Base-by-base conservation (phyloP, 2,329 filamentous ascomycete genomes). In the Onygena corvina region DNA sequence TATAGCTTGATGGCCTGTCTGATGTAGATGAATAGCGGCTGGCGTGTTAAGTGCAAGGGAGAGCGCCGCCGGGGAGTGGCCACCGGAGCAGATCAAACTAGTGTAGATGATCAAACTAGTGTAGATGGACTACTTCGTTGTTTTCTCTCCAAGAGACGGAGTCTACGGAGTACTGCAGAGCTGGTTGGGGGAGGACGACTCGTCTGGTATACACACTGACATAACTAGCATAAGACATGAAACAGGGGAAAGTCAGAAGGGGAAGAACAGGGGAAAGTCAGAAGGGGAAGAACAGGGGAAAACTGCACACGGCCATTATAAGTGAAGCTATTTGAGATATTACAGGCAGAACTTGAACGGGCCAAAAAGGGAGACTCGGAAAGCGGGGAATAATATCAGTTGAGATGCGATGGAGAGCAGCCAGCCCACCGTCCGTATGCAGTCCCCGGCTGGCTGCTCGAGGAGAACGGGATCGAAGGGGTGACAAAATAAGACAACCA, bases 271-370 rank as follows among this genome's bases (percentile, higher is more conserved):
- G 20, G 8, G 20, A 25, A n/a, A 40, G 20, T 3, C 29, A 40
- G 36, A 42, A 42, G 14, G 11, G 25, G 27, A 46, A 9, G 30
- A 33, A 21, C 27, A 12, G 33, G 30, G 14, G 30, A 18, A 29
- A 30, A 12, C 6, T 11, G 21, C 27, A 23, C 27, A 23, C 9
- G 27, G 44, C 30, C 44, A 46, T 46, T 46, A 33, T 31, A 46
- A 21, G 18, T 31, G 27, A 20, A 25, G 44, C 44, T 46, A 46
- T 31, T 31, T 46, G 33, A 46, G 16, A 33, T 16, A 46, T 34
- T 31, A 31, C n/a, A n/a, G n/a, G n/a, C n/a, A 18, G 36, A 23
- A 12, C 7, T 42, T 14, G n/a, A 5, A 5, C 5, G 11, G 36
- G 21, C 36, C 36, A 42, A 42, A 27, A 42, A 36, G 1, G 14